Evolutionary conservation across 2,329 filamentous ascomycete species (phyloP).

Genomic region (Corniculantispora saksenae): DNA sequence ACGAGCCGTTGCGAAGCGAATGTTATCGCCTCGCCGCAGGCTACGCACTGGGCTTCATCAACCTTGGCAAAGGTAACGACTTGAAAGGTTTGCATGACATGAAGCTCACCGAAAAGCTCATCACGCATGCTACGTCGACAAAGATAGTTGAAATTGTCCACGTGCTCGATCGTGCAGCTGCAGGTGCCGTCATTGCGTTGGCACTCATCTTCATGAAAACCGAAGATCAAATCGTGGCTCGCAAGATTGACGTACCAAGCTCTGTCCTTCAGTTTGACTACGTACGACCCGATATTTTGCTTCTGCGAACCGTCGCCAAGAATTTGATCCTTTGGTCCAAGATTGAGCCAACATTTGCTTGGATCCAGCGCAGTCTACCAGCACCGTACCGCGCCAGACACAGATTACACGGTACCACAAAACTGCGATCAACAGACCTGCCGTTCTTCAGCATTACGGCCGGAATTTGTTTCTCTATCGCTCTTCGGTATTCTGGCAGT

Average conservation of each 20-base stretch:
- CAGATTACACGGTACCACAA: constrained; percentile 58
- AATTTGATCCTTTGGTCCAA: constrained; percentile 91
- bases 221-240: constrained; percentile 80
- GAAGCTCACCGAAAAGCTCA: constrained; percentile 83
- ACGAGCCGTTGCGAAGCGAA: constrained; percentile 84
- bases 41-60: constrained; percentile 91
- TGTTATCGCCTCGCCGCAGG: constrained; percentile 95
- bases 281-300: constrained; percentile 86
- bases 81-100: constrained; percentile 90
- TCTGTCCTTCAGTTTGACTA: constrained; percentile 93
- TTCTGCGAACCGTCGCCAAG: constrained; percentile 84
- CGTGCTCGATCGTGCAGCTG: constrained; percentile 86
- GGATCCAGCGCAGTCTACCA: constrained; percentile 77
- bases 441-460: constrained; percentile 91
- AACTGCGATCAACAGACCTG: constrained; percentile 78
- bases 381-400: constrained; percentile 63
- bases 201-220: constrained; percentile 97
- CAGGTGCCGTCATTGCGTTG: constrained; percentile 88
- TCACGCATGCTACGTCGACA: constrained; percentile 81
- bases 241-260: constrained; percentile 90
- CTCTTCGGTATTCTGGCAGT: constrained; percentile 73
- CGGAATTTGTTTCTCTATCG: constrained; percentile 81
- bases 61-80: constrained; percentile 86
- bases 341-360: constrained; percentile 71
- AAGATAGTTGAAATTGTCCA: constrained; percentile 93